These are phyloP conservation scores for Tetrapisispora fleetii DNA, from an alignment of 805 yeast genomes.

Conservation along the genomic window DNA sequence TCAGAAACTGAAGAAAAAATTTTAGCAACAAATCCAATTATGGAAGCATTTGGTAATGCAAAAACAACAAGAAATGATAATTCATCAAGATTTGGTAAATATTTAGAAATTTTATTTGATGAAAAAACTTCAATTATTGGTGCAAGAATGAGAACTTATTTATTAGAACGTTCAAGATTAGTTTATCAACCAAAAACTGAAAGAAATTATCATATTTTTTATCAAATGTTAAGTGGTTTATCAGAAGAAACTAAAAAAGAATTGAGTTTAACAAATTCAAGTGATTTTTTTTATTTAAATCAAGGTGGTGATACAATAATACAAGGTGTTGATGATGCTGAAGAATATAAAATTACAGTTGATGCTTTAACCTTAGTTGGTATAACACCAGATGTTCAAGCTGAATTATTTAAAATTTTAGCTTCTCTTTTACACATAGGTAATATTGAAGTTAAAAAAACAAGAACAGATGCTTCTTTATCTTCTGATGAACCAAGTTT, in stretches of 20 bases:
- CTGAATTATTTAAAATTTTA: conserved; percentile 61
- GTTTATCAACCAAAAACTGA: conserved; percentile 89
- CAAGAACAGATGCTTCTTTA: conserved; percentile 73
- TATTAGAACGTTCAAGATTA: conserved; percentile 85
- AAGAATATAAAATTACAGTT: conserved; percentile 66
- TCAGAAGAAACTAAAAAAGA: conserved; percentile 40
- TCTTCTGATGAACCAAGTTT: conserved; percentile 81
- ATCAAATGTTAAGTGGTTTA: conserved; percentile 76
- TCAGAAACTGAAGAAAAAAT: conserved; percentile 89
- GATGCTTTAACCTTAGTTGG: conserved; percentile 78
- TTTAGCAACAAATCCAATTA: conserved; percentile 85
- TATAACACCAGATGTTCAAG: conserved; percentile 47
- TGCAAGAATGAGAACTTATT: conserved; percentile 86
- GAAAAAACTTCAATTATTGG: conserved; percentile 72
- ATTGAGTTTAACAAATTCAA: conserved; percentile 53
- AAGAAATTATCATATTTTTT: conserved; percentile 91
- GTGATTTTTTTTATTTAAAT: conserved; percentile 70
- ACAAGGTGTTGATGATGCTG: conserved; percentile 70
- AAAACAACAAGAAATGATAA: conserved; percentile 85
- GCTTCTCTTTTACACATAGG: conserved; percentile 91
- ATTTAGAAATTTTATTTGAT: conserved; percentile 83
- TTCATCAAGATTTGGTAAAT: conserved; percentile 91
- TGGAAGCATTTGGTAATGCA: conserved; percentile 91
- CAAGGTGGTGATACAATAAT: conserved; percentile 75
- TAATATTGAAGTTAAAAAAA: conserved; percentile 76